These are phyloP conservation scores for Pichia kudriavzevii DNA, from an alignment of 1,139 yeast genomes.

Conservation along the genomic window DNA sequence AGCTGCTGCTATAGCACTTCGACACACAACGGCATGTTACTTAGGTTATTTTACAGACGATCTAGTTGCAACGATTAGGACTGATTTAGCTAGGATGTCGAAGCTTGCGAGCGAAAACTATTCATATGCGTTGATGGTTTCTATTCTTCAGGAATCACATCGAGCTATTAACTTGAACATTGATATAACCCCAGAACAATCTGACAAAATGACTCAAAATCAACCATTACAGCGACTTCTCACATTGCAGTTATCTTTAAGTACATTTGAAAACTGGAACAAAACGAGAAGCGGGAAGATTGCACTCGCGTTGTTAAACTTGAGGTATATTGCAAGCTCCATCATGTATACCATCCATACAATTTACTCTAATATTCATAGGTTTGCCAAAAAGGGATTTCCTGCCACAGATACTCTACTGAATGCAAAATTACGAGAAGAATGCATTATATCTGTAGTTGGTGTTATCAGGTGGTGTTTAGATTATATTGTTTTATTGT, in stretches of 20 bases:
- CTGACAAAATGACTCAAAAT: constrained; percentile 62
- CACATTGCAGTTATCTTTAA: constrained; percentile 59
- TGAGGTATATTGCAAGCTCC: constrained; percentile 67
- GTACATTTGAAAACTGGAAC: constrained; percentile 44
- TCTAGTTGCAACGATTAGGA: constrained; percentile 46
- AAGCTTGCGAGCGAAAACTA: constrained; percentile 24
- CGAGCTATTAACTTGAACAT: constrained; percentile 62
- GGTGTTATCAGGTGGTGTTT: constrained; percentile 78
- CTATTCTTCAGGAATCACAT: constrained; percentile 56
- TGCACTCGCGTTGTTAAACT: constrained; percentile 62
- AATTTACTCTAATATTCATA: constrained; percentile 48
- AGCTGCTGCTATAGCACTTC: constrained; percentile 54
- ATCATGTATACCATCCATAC: constrained; percentile 65
- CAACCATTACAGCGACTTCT: constrained; percentile 65
- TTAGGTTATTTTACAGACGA: constrained; percentile 61
- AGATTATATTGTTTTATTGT: constrained; percentile 57
- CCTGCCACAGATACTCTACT: constrained; percentile 36
- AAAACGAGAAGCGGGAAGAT: constrained; percentile 47
- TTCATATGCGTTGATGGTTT: constrained; percentile 34
- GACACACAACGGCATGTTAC: constrained; percentile 64
- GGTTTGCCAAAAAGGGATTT: constrained; percentile 30
- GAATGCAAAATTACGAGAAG: constrained; percentile 51
- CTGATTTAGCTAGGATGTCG: constrained; percentile 34
- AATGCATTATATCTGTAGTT: constrained; percentile 50
- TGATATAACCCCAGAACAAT: constrained; percentile 58